Conservation (phyloP, 306 rosid species). For the Dalbergia cultrata region DNA sequence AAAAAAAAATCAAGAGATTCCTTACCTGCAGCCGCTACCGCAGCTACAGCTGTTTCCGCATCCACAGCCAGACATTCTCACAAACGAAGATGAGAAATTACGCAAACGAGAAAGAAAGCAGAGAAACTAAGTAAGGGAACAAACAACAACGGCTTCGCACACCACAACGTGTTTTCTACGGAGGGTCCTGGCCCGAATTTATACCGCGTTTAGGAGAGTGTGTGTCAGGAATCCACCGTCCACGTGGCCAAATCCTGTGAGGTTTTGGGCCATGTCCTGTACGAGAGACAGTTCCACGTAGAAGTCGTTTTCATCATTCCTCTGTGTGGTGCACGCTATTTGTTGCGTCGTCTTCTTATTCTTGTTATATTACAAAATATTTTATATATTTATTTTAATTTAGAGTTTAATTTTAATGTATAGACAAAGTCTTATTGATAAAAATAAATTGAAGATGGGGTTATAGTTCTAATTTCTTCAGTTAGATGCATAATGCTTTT, state of each 20-base stretch:
- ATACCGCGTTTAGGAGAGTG: neutral
- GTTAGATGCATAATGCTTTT: neutral
- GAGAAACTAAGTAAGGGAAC: neutral
- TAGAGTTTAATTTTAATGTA: too few species aligned
- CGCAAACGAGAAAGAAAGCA: neutral
- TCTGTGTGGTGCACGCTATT: neutral
- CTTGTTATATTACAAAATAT: too few species aligned
- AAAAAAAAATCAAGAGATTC: neutral
- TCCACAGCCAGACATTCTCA: slow-evolving; percentile 66
- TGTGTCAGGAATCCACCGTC: neutral
- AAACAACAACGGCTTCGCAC: neutral
- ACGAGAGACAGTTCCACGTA: neutral
- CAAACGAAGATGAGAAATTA: neutral
- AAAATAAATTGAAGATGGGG: neutral
- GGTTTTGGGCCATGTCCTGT: neutral
- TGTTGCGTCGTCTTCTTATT: neutral
- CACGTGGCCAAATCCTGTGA: slow-evolving; percentile 17
- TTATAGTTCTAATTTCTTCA: slow-evolving; percentile 29
- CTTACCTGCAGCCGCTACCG: slow-evolving; percentile 56
- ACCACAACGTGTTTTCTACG: neutral
- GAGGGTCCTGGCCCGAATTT: neutral
- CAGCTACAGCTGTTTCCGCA: slow-evolving; percentile 69
- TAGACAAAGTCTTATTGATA: too few species aligned
- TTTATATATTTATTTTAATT: too few species aligned
- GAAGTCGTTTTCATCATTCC: neutral